Evolutionary conservation across 2,329 filamentous ascomycete species (phyloP), one percentile per base, ranked within the genome.

Genomic region (Saccharata proteae): DNA sequence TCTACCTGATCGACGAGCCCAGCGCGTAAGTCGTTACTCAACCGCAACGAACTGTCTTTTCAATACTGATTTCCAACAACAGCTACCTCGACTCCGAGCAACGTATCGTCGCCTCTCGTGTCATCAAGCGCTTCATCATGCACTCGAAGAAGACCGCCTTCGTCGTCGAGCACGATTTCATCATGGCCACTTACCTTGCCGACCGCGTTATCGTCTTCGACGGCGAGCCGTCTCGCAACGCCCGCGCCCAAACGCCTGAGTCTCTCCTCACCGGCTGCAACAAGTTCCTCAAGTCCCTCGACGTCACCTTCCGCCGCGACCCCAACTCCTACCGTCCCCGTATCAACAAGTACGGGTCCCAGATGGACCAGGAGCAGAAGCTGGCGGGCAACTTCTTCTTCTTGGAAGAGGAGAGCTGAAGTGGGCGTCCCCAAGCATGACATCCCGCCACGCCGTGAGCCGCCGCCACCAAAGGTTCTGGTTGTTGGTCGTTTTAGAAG

Each of bases 91-190:
- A 98, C 59, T 96, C 90, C 29, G 90, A 98, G 65, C 90, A 98
- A 65, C 88, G 90, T 80, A 93, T 98, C 53, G 78, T 98, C 48
- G 88, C 86, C 39, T 80, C 88, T 26, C 80, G 86, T 54, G 92
- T 98, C 55, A 98, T 98, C 67, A 98, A 98, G 71, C 80, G 90
- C 44, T 98, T 93, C 71, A 98, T 98, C 62, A 98, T 98, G 90
- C 88, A 98, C 68, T 78, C 85, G 49, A 96, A 96, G 77, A 96
- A 96, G 75, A 98, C 90, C 1, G 90, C 90, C 30, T 98, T 98
- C 58, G 77, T 98, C 45, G 88, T 98, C 56, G 90, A 98, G 76
- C 90, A 98, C 80, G 90, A 98, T 71, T 96, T 98, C 67, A 93
- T 96, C 66, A 94, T 96, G 86, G 74, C 75, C 23, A 80, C 75